Base-by-base conservation (phyloP, 1,284 basidiomycete genomes). In the Lignosus rhinocerotis region DNA sequence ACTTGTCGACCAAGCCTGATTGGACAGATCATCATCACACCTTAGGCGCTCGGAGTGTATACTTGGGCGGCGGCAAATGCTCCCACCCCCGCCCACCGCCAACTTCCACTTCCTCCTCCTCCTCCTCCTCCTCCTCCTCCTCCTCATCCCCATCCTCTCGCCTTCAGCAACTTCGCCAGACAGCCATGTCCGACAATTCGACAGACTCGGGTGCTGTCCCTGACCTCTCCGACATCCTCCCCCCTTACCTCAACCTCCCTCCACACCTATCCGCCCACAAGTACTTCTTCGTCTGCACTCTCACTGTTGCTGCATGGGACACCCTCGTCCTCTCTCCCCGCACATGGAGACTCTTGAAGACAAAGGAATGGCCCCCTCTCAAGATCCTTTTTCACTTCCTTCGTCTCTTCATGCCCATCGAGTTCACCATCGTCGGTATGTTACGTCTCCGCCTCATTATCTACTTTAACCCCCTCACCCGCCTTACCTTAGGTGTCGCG, bases 231-330 rank as follows among this genome's bases (percentile, higher is more conserved):
- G 58, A 69, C 41, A 25, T 68, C 14, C 74, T 87, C 21, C 84
- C 85, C 5, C 66, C 74, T 36, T 88, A 85, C 34, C 83, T 90
- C 68, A 76, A 86, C 65, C 81, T 92, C 5, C 80, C 89, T 0
- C 80, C 90, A 1, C 90, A 90, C 70, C 78, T 92, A 32, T 85
- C 83, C 39, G 90, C 90, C 0, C 90, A 92, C 78, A 92, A 92
- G 73, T 93, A 92, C 68, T 92, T 92, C 72, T 84, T 89, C 53
- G 90, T 92, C 58, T 93, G 90, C 76, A 90, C 90, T 0, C 81
- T 93, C 59, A 93, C 90, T 50, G 88, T 93, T 55, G 88, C 90
- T 0, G 90, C 90, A 10, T 92, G 90, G 90, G 90, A 93, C 67
- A 86, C 90, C 34, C 84, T 93, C 64, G 90, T 93, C 21, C 80